A percentile compares a stretch with the other conserved stretches of the same genome.
Evolutionary conservation across 306 rosid species (phyloP).

Genomic region (Lathyrus aphaca): DNA sequence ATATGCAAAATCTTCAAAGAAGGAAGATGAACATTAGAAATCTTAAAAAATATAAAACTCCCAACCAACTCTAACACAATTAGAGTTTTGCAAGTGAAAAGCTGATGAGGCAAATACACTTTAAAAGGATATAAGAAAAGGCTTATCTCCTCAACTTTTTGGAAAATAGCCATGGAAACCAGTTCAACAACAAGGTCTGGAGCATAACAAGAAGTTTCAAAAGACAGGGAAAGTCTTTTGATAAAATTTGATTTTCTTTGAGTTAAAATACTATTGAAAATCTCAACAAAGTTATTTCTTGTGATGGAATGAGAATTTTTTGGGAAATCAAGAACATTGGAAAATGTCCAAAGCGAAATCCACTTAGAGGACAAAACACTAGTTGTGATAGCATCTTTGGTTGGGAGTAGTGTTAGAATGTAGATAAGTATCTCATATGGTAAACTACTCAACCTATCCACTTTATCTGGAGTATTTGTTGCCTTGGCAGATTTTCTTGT

Average conservation of each 20-base stretch:
- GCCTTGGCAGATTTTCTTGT: too few relatives aligned
- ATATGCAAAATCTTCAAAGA: conserved; percentile 10
- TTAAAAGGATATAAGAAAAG: not conserved
- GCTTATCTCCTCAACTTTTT: not conserved
- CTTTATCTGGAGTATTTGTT: not conserved
- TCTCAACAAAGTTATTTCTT: not conserved
- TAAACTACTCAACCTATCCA: conserved; percentile 9
- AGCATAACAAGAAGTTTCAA: too few relatives aligned
- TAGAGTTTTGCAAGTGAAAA: conserved; percentile 18
- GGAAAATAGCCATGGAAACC: not conserved
- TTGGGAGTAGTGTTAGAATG: conserved; percentile 4
- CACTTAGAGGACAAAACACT: conserved; percentile 23
- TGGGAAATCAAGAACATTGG: not conserved
- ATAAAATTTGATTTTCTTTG: not conserved
- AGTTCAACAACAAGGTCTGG: too few relatives aligned
- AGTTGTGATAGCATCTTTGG: not conserved
- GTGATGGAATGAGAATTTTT: not conserved
- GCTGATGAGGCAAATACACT: not conserved
- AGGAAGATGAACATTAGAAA: conserved; percentile 11
- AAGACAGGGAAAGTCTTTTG: not conserved
- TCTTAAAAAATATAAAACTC: not conserved
- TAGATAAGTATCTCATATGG: not conserved
- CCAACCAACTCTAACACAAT: not conserved
- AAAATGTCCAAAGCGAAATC: not conserved
- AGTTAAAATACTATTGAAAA: not conserved